Evolutionary conservation across 140 eudicot species (phyloP), one percentile per base, ranked within the genome.

Genomic region (Flaveria floridana): DNA sequence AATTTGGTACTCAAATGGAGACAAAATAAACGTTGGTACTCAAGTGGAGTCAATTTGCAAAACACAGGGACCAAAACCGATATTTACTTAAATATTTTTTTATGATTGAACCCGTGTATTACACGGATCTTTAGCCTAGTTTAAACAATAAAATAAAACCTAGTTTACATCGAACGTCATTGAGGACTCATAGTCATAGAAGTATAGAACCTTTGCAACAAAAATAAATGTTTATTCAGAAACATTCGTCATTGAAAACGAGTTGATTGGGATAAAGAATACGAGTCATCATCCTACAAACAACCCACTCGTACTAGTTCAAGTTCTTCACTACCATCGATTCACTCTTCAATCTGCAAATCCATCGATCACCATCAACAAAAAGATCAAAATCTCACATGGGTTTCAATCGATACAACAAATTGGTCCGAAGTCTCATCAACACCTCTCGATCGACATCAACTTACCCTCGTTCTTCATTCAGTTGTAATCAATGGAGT

Each of bases 391-490:
- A 46, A 70, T 12, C 28, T 13, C 58, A 66, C 51, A 79, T 79
- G 83, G 76, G 83, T 66, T 79, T 73, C 71, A 73, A 46, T 66
- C 83, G 70, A 56, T 79, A 66, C 76, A 65, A 56, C 79, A 67
- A 56, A 41, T 30, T 80, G 68, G 6, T 74, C 66, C 80, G 76
- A 58, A 48, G 15, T 37, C 39, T 80, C 16, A 15, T 68, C 51
- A 65, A 47, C 21, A 56, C 37, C 51, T 73, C 75, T 73, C 65
- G 79, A 73, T 79, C 71, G 9, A 66, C 65, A 53, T 42, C 81
- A 28, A 2, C 69, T n/a, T 26, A 19, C 61, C 7, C 77, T 37
- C 39, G 20, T 62, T 78, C 82, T 48, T 34, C 41, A 5, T 34
- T 34, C 41, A 34, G 6, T 5, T 34, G 41, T 6, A 71, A 78